Conservation (phyloP, 139 green algal species). For the Gonium pectorale region DNA sequence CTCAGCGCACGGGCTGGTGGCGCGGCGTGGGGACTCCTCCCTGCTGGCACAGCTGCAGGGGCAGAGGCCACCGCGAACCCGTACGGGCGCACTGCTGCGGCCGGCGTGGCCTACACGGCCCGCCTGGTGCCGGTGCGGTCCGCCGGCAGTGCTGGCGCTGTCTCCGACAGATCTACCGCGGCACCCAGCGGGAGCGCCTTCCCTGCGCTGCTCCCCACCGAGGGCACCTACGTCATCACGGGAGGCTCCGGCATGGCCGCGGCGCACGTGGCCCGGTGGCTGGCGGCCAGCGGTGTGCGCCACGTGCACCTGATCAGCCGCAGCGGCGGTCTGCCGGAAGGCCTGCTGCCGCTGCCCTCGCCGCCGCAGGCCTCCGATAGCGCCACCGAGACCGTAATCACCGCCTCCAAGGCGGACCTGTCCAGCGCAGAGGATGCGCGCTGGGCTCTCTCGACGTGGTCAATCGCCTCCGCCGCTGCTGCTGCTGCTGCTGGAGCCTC, state of each 20-base stretch:
- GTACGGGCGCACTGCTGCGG: not conserved
- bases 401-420: constrained; percentile 49
- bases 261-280: constrained; percentile 53
- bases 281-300: constrained; percentile 12
- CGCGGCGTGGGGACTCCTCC: not conserved
- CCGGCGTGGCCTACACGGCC: constrained; percentile 26
- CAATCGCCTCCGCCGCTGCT: not conserved
- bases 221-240: constrained; percentile 60
- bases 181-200: not conserved
- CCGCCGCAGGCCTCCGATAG: not conserved
- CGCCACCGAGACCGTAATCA: constrained; percentile 22
- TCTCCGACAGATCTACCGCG: not conserved
- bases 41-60: not conserved
- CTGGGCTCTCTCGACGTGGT: not conserved
- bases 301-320: constrained; percentile 63
- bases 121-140: constrained; percentile 1
- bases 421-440: constrained; percentile 37
- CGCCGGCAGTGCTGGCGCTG: not conserved
- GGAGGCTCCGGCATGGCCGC: constrained; percentile 57
- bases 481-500: too few species aligned
- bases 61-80: not conserved
- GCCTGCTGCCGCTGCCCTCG: not conserved
- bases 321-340: constrained; percentile 32
- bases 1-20: too few species aligned
- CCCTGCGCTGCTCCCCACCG: not conserved